Base-by-base conservation (phyloP, 148 eudicot genomes). In the Chenopodium suecicum region DNA sequence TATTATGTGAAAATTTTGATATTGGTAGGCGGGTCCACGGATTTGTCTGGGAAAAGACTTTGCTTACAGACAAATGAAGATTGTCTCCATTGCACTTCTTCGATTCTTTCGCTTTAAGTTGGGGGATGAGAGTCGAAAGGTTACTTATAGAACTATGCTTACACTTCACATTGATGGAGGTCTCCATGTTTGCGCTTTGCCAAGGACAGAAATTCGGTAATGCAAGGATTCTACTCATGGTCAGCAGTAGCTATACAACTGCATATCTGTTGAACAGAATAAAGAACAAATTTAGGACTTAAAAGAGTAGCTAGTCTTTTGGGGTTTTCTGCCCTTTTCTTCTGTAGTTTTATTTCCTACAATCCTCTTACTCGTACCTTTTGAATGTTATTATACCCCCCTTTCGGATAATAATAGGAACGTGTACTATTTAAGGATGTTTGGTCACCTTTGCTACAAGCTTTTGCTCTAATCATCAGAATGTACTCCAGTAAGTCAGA, bases 31-130 rank as follows among this genome's bases (percentile, higher is more conserved):
- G 7, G 96, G 98, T 34, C 94, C 94, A 23, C 78, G 97, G 66
- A 90, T 85, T 31, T 92, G 98, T 79, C 79, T 92, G 29, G 97
- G 97, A 32, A 92, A 84, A 82, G 97, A 94, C 56, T 92, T 94
- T n/a, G 97, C 97, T 50, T 92, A 92, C 78, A 90, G 92, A 29
- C 98, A 94, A 11, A 94, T 94, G 94, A 94, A 92, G 91, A 94
- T 91, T 25, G 82, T 91, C 48, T 84, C 93, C 34, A 81, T 86
- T 0, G 86, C 92, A 25, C 90, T 92, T 32, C 80, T 92, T 48
- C 74, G 73, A 48, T 87, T 82, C 78, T 92, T 94, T 79, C 80
- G 84, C 73, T 94, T 91, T 86, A 88, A 83, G 65, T 75, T 94
- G 70, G 87, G 85, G 0, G 89, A 90, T 76, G 92, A 88, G 23